phyloP scores from a whole-genome alignment of 2,329 filamentous ascomycete genomes.

The Botrytis paeoniae region DNA sequence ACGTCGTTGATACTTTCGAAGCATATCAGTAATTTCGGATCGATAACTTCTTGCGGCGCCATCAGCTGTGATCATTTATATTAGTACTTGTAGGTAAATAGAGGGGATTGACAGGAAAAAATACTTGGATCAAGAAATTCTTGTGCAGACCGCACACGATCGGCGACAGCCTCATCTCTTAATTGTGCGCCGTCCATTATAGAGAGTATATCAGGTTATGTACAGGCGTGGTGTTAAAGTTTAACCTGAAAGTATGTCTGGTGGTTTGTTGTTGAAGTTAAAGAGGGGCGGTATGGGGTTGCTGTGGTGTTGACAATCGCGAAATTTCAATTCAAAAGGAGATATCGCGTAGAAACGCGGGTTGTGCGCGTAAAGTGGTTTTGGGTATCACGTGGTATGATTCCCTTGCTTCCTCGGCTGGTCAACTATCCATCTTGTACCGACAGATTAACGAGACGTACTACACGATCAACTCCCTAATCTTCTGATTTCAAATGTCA shows the following conservation, averaged over 20 bases:
- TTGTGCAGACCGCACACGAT: slow-evolving; percentile 81
- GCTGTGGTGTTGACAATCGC: slow-evolving; percentile 13
- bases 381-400: background rate
- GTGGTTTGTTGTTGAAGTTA: slow-evolving; percentile 5
- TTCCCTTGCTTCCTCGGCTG: background rate
- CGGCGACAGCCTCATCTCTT: slow-evolving; percentile 77
- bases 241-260: background rate
- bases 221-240: background rate
- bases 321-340: slow-evolving; percentile 16
- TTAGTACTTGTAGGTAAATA: slow-evolving; percentile 28
- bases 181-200: slow-evolving; percentile 68
- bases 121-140: slow-evolving; percentile 93
- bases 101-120: slow-evolving; percentile 36
- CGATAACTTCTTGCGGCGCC: slow-evolving; percentile 64
- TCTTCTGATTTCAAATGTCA: background rate
- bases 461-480: background rate
- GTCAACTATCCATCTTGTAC: background rate
- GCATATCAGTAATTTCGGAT: slow-evolving; percentile 79
- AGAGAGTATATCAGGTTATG: background rate
- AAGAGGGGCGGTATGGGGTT: background rate
- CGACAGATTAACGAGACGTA: background rate
- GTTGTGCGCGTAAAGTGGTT: slow-evolving; percentile 16
- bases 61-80: slow-evolving; percentile 26
- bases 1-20: slow-evolving; percentile 63
- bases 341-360: slow-evolving; percentile 16